Evolutionary conservation across 139 green algal genomes (phyloP).

Genomic region (Haematococcus lacustris): DNA sequence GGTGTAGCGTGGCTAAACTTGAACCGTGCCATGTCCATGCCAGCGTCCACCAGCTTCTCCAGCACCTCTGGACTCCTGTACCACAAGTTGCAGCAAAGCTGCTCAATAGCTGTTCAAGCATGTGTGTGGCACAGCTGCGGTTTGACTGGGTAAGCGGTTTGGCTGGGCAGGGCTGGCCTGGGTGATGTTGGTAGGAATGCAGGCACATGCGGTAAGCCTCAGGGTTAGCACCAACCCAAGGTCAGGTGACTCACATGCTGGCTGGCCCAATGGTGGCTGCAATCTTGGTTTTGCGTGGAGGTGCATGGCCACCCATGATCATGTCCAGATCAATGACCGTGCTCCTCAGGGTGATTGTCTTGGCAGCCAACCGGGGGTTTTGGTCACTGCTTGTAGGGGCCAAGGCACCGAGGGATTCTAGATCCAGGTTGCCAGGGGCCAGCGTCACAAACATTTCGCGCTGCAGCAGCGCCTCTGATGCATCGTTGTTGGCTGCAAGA

Average conservation of each 20-base stretch:
- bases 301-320: constrained; percentile 19
- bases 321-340: constrained; percentile 47
- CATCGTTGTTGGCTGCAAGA: background rate
- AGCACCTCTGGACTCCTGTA: constrained; percentile 22
- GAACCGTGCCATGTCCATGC: constrained; percentile 60
- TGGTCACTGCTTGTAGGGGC: constrained; percentile 14
- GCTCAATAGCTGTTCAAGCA: too few species aligned
- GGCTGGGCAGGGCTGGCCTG: background rate
- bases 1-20: constrained; percentile 62
- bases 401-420: constrained; percentile 34
- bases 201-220: background rate
- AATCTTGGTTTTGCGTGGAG: constrained; percentile 59
- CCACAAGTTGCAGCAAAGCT: too few species aligned
- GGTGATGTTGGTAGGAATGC: background rate
- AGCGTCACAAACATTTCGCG: constrained; percentile 42
- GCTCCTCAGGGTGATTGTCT: constrained; percentile 43
- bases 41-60: constrained; percentile 39
- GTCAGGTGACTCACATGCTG: background rate
- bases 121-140: background rate
- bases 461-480: background rate
- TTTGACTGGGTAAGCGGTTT: background rate
- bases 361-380: constrained; percentile 28
- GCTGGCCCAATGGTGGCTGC: constrained; percentile 50
- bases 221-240: background rate
- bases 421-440: constrained; percentile 31